Base-by-base conservation (phyloP, 306 rosid species). In the Acacia crassicarpa region DNA sequence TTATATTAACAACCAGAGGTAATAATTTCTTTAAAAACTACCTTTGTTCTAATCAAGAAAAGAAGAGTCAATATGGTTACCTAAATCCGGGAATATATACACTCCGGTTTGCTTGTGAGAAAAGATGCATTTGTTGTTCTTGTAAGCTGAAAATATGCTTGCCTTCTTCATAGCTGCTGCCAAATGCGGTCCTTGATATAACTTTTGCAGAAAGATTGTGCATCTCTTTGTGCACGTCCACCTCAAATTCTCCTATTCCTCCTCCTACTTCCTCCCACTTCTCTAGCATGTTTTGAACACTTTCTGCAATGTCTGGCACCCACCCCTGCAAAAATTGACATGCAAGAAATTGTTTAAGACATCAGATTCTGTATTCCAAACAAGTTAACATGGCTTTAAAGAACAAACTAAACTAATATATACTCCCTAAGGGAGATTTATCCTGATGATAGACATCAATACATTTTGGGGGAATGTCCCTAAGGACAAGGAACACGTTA, bases 31-130 rank as follows among this genome's bases (percentile, higher is more conserved):
- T 61, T 23, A 25, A 20, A 72, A 73, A 13, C 13, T 61, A 27
- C 17, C 19, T 8, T 73, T 8, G 4, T 9, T 20, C 25, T 40
- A 9, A 68, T 13, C 0, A 68, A 25, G 9, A 13, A 62, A 62
- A 27, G n/a, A 72, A 74, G 51, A 46, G 58, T 11, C 19, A 13
- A 70, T 32, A 51, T 23, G 33, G 78, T 77, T 51, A 94, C 98
- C 91, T 92, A 85, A 90, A 94, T 74, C 98, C 90, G 49, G 97
- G 96, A 77, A 94, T 89, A 76, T 94, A 94, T 63, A 92, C 83
- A 75, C 84, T 89, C 77, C 84, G 70, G 44, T 76, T 43, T 12
- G 96, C 93, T 46, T 83, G 67, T 3, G 82, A 75, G 83, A 83
- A 85, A 51, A 90, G 96, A 75, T 85, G 83, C 86, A 84, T 82